phyloP scores from a whole-genome alignment of 192 early-diverging fungal species.

The Coemansia reversa region DNA sequence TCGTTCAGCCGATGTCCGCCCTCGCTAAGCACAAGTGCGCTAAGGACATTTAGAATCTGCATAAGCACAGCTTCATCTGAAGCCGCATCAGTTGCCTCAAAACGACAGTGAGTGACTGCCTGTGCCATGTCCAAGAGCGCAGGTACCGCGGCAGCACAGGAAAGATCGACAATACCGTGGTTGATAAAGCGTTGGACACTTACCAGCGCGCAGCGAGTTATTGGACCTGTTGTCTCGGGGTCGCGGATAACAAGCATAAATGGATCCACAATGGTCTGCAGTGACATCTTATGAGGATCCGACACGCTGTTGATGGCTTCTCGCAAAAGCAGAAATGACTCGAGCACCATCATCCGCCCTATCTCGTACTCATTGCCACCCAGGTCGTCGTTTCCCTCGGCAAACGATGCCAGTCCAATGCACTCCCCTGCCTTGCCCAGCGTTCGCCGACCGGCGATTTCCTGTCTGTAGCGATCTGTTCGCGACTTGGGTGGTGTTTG shows the following conservation, averaged over 20 bases:
- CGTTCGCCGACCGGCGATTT: conserved; percentile 39
- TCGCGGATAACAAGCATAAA: conserved; percentile 92
- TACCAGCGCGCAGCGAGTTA: conserved; percentile 86
- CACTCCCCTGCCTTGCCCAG: conserved; percentile 44
- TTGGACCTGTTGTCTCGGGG: conserved; percentile 91
- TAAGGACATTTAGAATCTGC: conserved; percentile 81
- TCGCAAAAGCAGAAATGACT: conserved; percentile 42
- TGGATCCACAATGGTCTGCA: conserved; percentile 75
- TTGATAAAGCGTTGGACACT: conserved; percentile 88
- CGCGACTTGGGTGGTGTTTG: background rate
- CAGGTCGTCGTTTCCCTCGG: conserved; percentile 26
- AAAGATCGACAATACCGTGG: conserved; percentile 68
- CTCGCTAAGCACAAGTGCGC: conserved; percentile 71
- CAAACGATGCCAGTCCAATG: conserved; percentile 49
- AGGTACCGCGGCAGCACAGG: conserved; percentile 21
- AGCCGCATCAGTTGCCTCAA: conserved; percentile 89
- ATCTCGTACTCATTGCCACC: conserved; percentile 28
- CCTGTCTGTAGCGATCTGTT: conserved; percentile 24
- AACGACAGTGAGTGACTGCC: conserved; percentile 92
- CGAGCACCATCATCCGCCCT: conserved; percentile 39
- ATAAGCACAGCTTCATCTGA: conserved; percentile 94
- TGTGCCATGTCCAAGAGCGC: conserved; percentile 57
- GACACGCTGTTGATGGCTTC: conserved; percentile 46
- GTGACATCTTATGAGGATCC: conserved; percentile 64
- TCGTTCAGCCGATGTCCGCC: conserved; percentile 75